These are phyloP conservation scores for Magnusiomyces ingens DNA, from an alignment of 1,139 yeast species.

Conservation along the genomic window DNA sequence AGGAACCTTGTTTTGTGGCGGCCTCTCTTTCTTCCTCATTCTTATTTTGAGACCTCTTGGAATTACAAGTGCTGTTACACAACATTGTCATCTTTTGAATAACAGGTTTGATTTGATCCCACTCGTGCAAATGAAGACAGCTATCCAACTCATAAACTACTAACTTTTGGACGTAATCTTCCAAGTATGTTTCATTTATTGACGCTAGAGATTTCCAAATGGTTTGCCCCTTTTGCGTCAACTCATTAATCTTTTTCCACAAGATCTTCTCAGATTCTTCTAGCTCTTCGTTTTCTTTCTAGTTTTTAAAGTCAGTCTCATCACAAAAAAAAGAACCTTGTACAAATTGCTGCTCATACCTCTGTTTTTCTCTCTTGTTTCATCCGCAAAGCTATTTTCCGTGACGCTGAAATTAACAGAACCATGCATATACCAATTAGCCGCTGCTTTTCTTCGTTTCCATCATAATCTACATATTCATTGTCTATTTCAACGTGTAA, in stretches of 20 bases:
- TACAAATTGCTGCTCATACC: no score
- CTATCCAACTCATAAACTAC: constrained; percentile 15
- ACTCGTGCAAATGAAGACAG: constrained; percentile 10
- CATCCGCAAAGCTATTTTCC: not conserved
- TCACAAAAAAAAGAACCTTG: not conserved
- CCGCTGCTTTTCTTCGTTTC: constrained; percentile 1
- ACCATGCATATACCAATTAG: not conserved
- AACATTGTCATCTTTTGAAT: not conserved
- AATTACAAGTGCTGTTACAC: not conserved
- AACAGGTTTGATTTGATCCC: constrained; percentile 7
- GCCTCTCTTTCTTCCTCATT: constrained; percentile 1
- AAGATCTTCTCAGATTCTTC: not conserved
- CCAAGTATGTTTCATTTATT: not conserved
- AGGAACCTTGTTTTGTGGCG: not conserved
- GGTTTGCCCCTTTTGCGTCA: not conserved
- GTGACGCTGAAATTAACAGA: not conserved
- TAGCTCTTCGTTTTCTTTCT: not conserved
- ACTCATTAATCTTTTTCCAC: constrained; percentile 1
- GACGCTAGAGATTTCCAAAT: not conserved
- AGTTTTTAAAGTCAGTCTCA: not conserved
- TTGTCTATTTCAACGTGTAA: not conserved
- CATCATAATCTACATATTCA: not conserved
- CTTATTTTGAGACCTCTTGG: not conserved
- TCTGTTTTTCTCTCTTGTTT: no score
- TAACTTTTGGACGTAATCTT: constrained; percentile 11